These are phyloP conservation scores for Fusarium hostae DNA, from an alignment of 2,329 filamentous ascomycete genomes.

Conservation along the genomic window DNA sequence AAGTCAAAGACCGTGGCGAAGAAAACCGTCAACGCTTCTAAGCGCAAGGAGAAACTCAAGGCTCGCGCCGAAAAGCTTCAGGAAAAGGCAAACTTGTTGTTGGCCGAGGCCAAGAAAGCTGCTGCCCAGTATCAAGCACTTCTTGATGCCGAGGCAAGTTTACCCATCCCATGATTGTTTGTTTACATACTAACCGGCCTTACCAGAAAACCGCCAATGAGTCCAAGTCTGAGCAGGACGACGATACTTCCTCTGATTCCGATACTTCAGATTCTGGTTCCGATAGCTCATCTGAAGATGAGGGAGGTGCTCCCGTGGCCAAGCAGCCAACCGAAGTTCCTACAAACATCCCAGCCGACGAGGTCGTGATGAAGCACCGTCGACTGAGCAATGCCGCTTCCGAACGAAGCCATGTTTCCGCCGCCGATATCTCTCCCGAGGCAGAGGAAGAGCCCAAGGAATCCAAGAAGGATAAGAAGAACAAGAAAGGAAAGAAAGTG, in stretches of 20 bases:
- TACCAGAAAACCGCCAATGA: constrained; percentile 25
- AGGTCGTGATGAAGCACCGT: constrained; percentile 48
- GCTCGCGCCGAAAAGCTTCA: constrained; percentile 52
- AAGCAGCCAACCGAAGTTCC: constrained; percentile 38
- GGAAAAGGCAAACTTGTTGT: constrained; percentile 50
- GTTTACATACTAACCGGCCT: not conserved
- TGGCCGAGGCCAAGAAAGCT: constrained; percentile 53
- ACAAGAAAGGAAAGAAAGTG: constrained; percentile 44
- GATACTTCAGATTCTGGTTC: constrained; percentile 35
- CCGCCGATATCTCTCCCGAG: constrained; percentile 24
- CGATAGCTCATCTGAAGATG: constrained; percentile 34
- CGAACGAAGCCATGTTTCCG: constrained; percentile 37
- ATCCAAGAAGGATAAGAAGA: constrained; percentile 44
- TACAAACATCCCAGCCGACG: constrained; percentile 43
- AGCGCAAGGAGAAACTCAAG: constrained; percentile 52
- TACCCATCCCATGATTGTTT: not conserved
- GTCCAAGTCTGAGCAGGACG: constrained; percentile 31
- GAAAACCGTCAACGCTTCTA: constrained; percentile 51
- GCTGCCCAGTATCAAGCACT: constrained; percentile 44
- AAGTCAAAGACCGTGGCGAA: constrained; percentile 37
- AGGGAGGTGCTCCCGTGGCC: constrained; percentile 38
- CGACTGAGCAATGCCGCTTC: constrained; percentile 47
- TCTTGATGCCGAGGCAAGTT: constrained; percentile 40
- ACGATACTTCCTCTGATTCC: constrained; percentile 39
- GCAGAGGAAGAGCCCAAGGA: constrained; percentile 39